Evolutionary conservation across 2,329 filamentous ascomycete genomes (phyloP), one percentile per base, ranked within the genome.

Genomic region (Cordyceps cicadae): DNA sequence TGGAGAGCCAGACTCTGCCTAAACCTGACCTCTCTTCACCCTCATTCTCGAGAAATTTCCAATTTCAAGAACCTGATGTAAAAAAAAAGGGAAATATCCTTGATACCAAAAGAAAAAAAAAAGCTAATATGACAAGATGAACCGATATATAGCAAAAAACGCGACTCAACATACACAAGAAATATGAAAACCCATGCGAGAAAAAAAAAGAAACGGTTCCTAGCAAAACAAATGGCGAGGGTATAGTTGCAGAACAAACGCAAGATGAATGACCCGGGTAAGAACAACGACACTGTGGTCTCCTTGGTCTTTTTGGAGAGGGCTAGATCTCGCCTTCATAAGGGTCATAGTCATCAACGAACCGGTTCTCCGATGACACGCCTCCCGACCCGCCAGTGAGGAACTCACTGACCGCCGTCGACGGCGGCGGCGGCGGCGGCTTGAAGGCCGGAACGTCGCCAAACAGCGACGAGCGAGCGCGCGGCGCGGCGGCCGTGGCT

Each of bases 291-390:
- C 34, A 8, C 34, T 3, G 34, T 11, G 9, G 34, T 37, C 34
- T 37, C 34, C 34, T 37, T 12, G 34, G 34, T 37, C n/a, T 17
- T 43, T 17, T 43, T 19, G 1, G 12, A 21, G 2, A 45, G 26
- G 29, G 12, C 54, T 67, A 77, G 60, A 73, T 70, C 65, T 77
- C 75, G 48, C 74, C 75, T 15, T 76, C 73, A 4, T 66, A 65
- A 2, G 11, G 2, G 21, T 69, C 66, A 45, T 65, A 64, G 17
- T 70, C 70, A 29, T 64, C 64, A 32, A 63, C 56, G 46, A 58
- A 45, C 46, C 54, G 26, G 32, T 41, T 49, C 3, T 58, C 37
- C 34, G 52, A 41, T 39, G 54, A 50, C 39, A 48, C 61, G 15
- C 37, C 52, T 48, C 52, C 56, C 37, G 67, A 65, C 2, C 39